Base-by-base conservation (phyloP, 108 stramenopile genomes). In the Nitzschia inconspicua region DNA sequence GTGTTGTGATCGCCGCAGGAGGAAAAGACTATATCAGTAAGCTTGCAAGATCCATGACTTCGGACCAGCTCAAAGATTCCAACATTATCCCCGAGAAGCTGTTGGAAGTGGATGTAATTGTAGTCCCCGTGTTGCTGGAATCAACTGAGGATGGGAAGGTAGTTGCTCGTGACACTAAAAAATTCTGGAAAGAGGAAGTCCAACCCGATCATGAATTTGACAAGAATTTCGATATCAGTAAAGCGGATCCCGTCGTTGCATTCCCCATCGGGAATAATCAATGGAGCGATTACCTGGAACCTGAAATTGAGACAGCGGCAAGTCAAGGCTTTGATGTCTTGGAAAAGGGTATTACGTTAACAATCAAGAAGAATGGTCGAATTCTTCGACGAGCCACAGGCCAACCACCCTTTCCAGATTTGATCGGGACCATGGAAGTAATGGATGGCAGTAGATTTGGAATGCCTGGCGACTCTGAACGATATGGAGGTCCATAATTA, bases 351-450 rank as follows among this genome's bases (percentile, higher is more conserved):
- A 56, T 92, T 28, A 86, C 79, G 0, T 72, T 92, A 32, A 70
- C 69, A 18, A 72, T 92, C 41, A 92, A 92, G 63, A 92, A 92
- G 60, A 92, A 92, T 73, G 90, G 90, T 4, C 66, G 78, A 5
- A 88, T 92, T 30, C 60, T 92, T 18, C 68, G 86, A 55, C 73
- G 90, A 26, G 85, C 84, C 16, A 88, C 90, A 8, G 90, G 90
- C 18, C 76, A 70, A 39, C 90, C 90, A 39, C 84, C 63, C 24
- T 47, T 44, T 35, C 53, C 37, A 30, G 81, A 73, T 31, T 54
- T 83, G 34, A 65, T 92, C 27, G 78, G 65, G 8, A 75, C 76
- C 9, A 83, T 92, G 85, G 85, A 92, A 50, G 85, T 92, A 35
- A 71, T 78, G 40, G 90, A 92, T 65, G 89, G 89, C 4, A 65